Base-by-base conservation (phyloP, 345 rosid species). In the Sonneratia alba region DNA sequence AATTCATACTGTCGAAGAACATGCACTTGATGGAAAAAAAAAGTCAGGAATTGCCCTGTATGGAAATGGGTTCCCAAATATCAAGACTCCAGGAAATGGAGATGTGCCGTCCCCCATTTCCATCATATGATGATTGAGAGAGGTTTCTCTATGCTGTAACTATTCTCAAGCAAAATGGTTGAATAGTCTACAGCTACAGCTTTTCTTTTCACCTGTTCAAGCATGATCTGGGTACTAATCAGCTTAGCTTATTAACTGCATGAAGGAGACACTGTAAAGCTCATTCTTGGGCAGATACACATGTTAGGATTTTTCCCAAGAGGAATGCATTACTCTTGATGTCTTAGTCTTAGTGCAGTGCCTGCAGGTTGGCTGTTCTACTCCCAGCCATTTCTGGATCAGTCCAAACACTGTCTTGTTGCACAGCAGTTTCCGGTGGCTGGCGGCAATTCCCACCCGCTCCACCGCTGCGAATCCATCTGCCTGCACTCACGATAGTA, bases 311-410 rank as follows among this genome's bases (percentile, higher is more conserved):
- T 27, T 27, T 27, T 27, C 32, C 32, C 32, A 59, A 76, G 80
- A 19, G 59, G 72, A 79, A 80, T 84, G 83, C 27, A 38, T 80
- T 62, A 92, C 94, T 74, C 81, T 82, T 0, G 69, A 81, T 73
- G 84, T 82, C 77, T 56, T 87, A 11, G 42, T 21, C 10, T 45
- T 27, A 27, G 32, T 1, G 32, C 32, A 83, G 77, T 74, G 85
- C 77, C 71, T 81, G 24, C 61, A 67, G 65, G 59, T 70, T 56
- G 67, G 77, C 74, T 81, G 81, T 55, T 85, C 92, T 61, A 81
- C 81, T 75, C 89, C 97, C 70, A 90, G 70, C 98, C 98, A 92
- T 66, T 77, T 86, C 61, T 81, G 81, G 59, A 92, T 76, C 71
- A 77, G 85, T 71, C 82, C 55, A 77, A 87, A 86, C 53, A 87